These are phyloP conservation scores for Aspergillus ochraceus DNA, from an alignment of 2,329 filamentous ascomycete species.

Conservation along the genomic window DNA sequence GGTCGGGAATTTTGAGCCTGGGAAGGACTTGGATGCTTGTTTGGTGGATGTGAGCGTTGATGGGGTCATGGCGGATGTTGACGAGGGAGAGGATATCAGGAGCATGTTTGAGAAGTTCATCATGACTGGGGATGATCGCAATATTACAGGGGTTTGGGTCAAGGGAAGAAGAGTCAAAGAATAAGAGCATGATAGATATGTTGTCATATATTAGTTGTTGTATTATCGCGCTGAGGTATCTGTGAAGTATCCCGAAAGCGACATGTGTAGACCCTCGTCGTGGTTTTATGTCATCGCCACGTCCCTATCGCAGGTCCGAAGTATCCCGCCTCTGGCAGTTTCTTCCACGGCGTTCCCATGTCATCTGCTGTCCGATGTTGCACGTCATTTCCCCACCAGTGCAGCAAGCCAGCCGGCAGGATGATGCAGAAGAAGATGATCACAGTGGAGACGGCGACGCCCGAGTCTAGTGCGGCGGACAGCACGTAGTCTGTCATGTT, in stretches of 20 bases:
- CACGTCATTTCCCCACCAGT: slow-evolving; percentile 47
- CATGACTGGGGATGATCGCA: slow-evolving; percentile 66
- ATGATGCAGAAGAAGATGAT: slow-evolving; percentile 48
- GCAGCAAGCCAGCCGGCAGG: slow-evolving; percentile 39
- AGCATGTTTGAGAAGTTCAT: slow-evolving; percentile 63
- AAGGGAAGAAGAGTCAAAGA: slow-evolving; percentile 43
- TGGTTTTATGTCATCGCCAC: slow-evolving; percentile 16
- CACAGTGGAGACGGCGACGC: slow-evolving; percentile 44
- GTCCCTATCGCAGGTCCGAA: slow-evolving; percentile 30
- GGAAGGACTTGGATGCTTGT: slow-evolving; percentile 64
- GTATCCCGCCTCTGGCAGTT: slow-evolving; percentile 26
- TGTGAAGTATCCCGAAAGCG: neutral
- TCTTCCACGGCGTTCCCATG: slow-evolving; percentile 36
- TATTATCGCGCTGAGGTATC: too few relatives aligned
- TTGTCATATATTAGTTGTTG: neutral
- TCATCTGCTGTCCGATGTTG: slow-evolving; percentile 43
- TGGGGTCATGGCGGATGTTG: slow-evolving; percentile 55
- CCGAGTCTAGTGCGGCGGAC: slow-evolving; percentile 45
- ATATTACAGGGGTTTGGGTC: slow-evolving; percentile 58
- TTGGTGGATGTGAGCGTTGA: slow-evolving; percentile 38
- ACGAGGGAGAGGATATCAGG: slow-evolving; percentile 49
- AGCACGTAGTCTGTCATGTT: slow-evolving; percentile 40
- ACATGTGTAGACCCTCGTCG: slow-evolving; percentile 13
- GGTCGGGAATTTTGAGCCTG: slow-evolving; percentile 58
- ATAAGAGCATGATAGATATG: neutral